Evolutionary conservation across 305 asterid genomes (phyloP).

Genomic region (Ajuga reptans): DNA sequence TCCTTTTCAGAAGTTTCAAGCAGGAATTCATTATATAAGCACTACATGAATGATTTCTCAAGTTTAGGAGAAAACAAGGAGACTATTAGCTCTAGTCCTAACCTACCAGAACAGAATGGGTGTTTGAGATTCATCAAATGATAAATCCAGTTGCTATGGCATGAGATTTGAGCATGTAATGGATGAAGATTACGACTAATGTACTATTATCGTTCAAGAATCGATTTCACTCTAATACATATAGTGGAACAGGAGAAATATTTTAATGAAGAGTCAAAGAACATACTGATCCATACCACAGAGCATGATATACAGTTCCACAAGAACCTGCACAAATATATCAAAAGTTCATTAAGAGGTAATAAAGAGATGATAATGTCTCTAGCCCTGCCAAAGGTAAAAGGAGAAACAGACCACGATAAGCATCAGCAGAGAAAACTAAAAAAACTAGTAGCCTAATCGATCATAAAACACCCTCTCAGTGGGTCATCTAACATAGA

Average conservation of each 20-base stretch:
- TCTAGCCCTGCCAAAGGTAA: not conserved
- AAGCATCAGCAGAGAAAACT: not conserved
- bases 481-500: not conserved
- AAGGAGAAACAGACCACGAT: slow-evolving; percentile 3
- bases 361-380: not conserved
- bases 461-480: not conserved
- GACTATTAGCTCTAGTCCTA: not conserved
- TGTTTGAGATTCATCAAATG: not conserved
- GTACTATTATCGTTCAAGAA: not conserved
- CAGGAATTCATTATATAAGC: not conserved
- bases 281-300: slow-evolving; percentile 99
- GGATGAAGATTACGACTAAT: not conserved
- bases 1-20: slow-evolving; percentile 1
- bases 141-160: not conserved
- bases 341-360: slow-evolving; percentile 25
- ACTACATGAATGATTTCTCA: not conserved
- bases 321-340: slow-evolving; percentile 69
- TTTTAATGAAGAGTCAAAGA: slow-evolving; percentile 37
- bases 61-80: not conserved
- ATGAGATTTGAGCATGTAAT: not conserved
- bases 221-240: slow-evolving; percentile 17
- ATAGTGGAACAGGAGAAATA: slow-evolving; percentile 15
- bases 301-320: slow-evolving; percentile 94
- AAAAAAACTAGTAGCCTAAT: not conserved
- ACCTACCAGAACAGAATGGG: not conserved